A percentile compares a stretch with the other conserved stretches of the same genome.
phyloP scores from a whole-genome alignment of 768 basidiomycete species.

The Omphalotus guepiniiformis region DNA sequence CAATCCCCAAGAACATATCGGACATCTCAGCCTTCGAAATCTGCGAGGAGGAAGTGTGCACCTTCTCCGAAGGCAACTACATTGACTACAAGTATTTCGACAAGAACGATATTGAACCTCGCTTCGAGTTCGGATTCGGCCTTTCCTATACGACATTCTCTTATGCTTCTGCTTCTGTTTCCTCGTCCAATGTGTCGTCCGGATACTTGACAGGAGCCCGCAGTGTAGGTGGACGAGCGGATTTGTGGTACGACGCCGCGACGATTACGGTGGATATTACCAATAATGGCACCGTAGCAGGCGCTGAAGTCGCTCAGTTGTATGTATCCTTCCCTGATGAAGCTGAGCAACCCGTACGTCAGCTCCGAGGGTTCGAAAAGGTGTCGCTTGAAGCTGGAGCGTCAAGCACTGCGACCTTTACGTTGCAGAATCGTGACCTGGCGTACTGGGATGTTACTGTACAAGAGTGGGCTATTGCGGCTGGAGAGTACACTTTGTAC shows the following conservation, averaged over 20 bases:
- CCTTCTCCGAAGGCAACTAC: not conserved
- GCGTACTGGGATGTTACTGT: not conserved
- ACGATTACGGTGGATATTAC: slow-evolving; percentile 19
- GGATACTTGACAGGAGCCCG: too few species aligned
- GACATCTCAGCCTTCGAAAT: slow-evolving; percentile 39
- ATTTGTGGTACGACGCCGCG: not conserved
- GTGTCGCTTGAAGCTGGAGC: slow-evolving; percentile 10
- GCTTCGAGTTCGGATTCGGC: slow-evolving; percentile 26
- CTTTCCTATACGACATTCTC: slow-evolving; percentile 40
- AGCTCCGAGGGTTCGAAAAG: slow-evolving; percentile 20
- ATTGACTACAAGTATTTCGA: slow-evolving; percentile 37
- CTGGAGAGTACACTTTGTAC: too few species aligned
- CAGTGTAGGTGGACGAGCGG: not conserved
- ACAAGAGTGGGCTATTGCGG: too few species aligned
- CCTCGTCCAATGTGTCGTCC: too few species aligned
- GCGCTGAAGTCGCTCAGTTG: slow-evolving; percentile 22
- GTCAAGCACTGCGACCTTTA: not conserved
- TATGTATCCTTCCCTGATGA: slow-evolving; percentile 18
- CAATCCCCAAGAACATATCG: slow-evolving; percentile 45
- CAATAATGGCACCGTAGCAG: slow-evolving; percentile 22
- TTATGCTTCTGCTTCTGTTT: slow-evolving; percentile 17
- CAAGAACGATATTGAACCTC: slow-evolving; percentile 12
- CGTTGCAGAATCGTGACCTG: not conserved
- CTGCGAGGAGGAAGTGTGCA: not conserved
- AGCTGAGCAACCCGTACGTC: slow-evolving; percentile 15